Base-by-base conservation (phyloP, 176 grass and related monocot species). In the Aegilops sharonensis region DNA sequence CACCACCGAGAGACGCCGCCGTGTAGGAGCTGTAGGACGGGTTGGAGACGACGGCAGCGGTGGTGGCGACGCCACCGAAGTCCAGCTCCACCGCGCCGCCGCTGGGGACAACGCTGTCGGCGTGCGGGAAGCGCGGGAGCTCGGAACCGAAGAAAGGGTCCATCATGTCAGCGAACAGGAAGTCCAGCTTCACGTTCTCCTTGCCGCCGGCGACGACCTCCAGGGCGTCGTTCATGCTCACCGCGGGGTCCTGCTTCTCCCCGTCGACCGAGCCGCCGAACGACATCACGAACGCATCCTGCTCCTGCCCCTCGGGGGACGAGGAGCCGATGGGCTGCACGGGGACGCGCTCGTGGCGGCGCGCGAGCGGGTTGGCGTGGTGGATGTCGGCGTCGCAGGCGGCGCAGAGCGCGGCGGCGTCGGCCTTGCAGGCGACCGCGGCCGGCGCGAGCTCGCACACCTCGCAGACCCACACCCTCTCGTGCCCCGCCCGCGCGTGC, bases 361-460 rank as follows among this genome's bases (percentile, higher is more conserved):
- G 91, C 13, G 92, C 92, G 1, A 98, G 89, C 74, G 92, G 92
- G 78, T 98, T 98, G 45, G 90, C 90, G 35, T 85, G 74, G 76
- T 91, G 85, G 60, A 91, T 87, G 68, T 91, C 89, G 21, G 85
- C 81, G 48, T 91, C 89, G 85, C 89, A 91, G 0, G 81, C 61
- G 5, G 85, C 68, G 81, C 89, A 91, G 81, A 91, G 89, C 85
- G 88, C 90, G 3, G 93, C 93, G 0, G 93, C 96, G 64, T 98
- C 91, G 30, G 96, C 96, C 32, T 82, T 91, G 96, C 96, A 98
- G 14, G 93, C 95, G 50, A 98, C 84, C 1, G 79, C 70, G 10
- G 93, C 96, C 6, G 96, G 89, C 27, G 96, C 88, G 67, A 92
- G 86, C 88, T 95, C 88, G 86, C 96, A 98, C 25, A 95, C 96